Evolutionary conservation across 441 rosid species (phyloP).

Genomic region (Bruguiera hainesii): DNA sequence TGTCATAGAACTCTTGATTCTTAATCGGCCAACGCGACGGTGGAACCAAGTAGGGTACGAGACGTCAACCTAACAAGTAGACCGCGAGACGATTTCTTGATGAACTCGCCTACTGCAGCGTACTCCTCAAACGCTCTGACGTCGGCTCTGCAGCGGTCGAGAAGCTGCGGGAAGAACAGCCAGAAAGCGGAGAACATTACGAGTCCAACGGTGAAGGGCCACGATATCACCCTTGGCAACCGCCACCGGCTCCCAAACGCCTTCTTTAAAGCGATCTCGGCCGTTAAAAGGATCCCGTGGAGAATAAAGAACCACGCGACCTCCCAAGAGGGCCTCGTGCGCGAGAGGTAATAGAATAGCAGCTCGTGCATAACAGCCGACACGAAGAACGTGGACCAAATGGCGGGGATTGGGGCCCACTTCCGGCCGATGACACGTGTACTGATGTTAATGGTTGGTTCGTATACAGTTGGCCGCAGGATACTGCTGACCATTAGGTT

Average conservation of each 20-base stretch:
- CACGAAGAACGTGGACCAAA: slow-evolving; percentile 26
- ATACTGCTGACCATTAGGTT: slow-evolving; percentile 55
- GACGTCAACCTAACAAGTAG: too few species aligned
- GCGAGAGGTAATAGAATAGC: slow-evolving; percentile 27
- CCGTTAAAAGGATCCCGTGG: slow-evolving; percentile 31
- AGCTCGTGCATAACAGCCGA: slow-evolving; percentile 49
- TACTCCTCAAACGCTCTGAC: slow-evolving; percentile 42
- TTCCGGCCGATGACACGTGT: slow-evolving; percentile 7
- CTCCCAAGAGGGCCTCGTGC: slow-evolving; percentile 37
- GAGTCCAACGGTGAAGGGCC: slow-evolving; percentile 27
- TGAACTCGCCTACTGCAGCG: slow-evolving; percentile 20
- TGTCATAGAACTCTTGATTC: too few species aligned
- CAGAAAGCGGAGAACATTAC: slow-evolving; percentile 26
- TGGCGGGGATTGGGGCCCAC: slow-evolving; percentile 30
- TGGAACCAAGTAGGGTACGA: too few species aligned
- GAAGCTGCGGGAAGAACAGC: slow-evolving; percentile 35
- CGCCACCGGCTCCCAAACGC: background rate
- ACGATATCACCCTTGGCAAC: slow-evolving; percentile 15
- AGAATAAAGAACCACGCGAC: slow-evolving; percentile 35
- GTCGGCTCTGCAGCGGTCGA: slow-evolving; percentile 28
- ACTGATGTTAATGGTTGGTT: slow-evolving; percentile 34
- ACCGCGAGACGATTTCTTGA: background rate
- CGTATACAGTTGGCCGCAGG: slow-evolving; percentile 53
- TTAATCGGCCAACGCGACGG: too few species aligned
- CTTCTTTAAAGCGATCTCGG: slow-evolving; percentile 28